Conservation (phyloP, 2,329 filamentous ascomycete genomes). For the Colletotrichum tofieldiae region DNA sequence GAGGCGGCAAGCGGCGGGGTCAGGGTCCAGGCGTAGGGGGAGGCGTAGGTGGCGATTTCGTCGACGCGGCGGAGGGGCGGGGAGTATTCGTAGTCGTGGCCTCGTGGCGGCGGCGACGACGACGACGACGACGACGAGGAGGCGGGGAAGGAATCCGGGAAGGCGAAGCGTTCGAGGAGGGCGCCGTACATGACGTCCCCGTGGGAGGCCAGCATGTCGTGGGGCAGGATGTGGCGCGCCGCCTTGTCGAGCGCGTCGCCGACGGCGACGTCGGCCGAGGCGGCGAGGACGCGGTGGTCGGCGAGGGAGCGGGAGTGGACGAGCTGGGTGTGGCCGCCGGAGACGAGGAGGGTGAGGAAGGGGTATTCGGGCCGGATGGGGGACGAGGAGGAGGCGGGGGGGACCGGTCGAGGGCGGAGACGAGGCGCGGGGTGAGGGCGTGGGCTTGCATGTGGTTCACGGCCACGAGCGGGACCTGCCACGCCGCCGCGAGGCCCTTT, state of each 20-base stretch:
- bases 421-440: slow-evolving; percentile 87
- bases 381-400: background rate
- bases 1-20: slow-evolving; percentile 75
- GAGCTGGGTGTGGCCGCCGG: slow-evolving; percentile 92
- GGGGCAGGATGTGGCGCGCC: slow-evolving; percentile 82
- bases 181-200: slow-evolving; percentile 85
- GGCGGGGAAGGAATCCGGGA: slow-evolving; percentile 59
- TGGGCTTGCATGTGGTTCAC: slow-evolving; percentile 99
- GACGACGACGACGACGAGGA: background rate
- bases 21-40: slow-evolving; percentile 73
- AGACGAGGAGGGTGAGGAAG: slow-evolving; percentile 90
- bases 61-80: slow-evolving; percentile 72
- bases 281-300: slow-evolving; percentile 81
- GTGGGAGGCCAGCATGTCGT: slow-evolving; percentile 65
- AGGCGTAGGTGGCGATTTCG: slow-evolving; percentile 65
- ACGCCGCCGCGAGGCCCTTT: slow-evolving; percentile 89
- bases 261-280: slow-evolving; percentile 85
- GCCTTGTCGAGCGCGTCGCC: slow-evolving; percentile 93
- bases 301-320: slow-evolving; percentile 79
- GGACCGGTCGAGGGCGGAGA: slow-evolving; percentile 69
- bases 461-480: slow-evolving; percentile 85
- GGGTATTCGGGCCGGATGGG: slow-evolving; percentile 75
- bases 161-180: slow-evolving; percentile 84
- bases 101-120: background rate
- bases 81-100: slow-evolving; percentile 64